Base-by-base conservation (phyloP, 441 rosid genomes). In the Erysimum pusillum region DNA sequence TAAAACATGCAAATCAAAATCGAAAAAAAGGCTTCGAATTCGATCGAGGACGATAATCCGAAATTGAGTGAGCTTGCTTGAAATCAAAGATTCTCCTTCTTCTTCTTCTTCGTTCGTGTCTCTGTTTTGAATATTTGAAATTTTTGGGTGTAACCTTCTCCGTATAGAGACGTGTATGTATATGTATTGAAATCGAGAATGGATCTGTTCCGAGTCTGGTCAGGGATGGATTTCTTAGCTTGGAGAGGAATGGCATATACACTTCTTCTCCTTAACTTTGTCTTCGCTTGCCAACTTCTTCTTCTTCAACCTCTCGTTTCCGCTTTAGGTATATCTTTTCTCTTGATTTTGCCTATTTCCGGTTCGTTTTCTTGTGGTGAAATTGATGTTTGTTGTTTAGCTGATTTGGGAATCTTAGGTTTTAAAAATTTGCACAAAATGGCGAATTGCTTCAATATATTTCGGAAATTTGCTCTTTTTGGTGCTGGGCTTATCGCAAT, bases 231-330 rank as follows among this genome's bases (percentile, higher is more conserved):
- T 81, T 80, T 82, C 20, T 69, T 90, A 83, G 92, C 90, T 15
- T 89, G 94, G 90, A 88, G 89, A 77, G 96, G 97, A 71, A 35
- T 83, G 74, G 77, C 82, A 2, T 87, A 82, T 75, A 72, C 94
- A 7, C 57, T 82, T 36, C 85, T 92, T 67, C 82, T 94, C 4
- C 92, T 94, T 32, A 75, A 94, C 84, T 92, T 91, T 31, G 96
- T 92, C 60, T 85, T 92, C 53, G 83, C 87, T 74, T 92, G 96
- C 61, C 98, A 92, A 83, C 82, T 91, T 56, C 85, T 94, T 39
- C 89, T 94, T 71, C 97, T 94, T 45, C 99, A 92, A 69, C 98
- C 99, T 61, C 94, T 94, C 60, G 98, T 94, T 39, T 92, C 93
- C 54, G 93, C 97, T 78, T 78, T 80, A 42, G 97, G 99, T 89